A percentile compares a stretch with the other conserved stretches of the same genome.
Evolutionary conservation across 148 eudicot species (phyloP).

Genomic region (Chenopodium formosanum): DNA sequence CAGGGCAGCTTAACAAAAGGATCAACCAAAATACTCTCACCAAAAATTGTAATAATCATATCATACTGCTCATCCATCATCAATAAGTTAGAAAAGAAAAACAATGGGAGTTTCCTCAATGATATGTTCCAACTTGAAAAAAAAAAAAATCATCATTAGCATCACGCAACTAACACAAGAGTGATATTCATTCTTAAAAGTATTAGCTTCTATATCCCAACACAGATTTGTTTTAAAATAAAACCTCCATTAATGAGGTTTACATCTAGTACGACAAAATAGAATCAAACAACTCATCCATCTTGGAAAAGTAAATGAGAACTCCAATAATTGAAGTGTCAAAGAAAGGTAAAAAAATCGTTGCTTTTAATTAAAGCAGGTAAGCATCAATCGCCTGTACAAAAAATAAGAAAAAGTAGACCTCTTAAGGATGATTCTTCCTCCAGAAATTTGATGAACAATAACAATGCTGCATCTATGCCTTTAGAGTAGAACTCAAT

Average conservation of each 20-base stretch:
- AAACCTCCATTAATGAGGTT: not conserved
- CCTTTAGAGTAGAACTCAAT: conserved; percentile 74
- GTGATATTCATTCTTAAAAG: not conserved
- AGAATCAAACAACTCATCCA: too few species aligned
- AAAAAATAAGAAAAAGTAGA: conserved; percentile 16
- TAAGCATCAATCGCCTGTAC: conserved; percentile 2
- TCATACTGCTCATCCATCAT: not conserved
- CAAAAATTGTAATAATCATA: not conserved
- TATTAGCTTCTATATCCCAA: not conserved
- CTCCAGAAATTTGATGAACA: conserved; percentile 66
- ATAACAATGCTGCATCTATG: conserved; percentile 66
- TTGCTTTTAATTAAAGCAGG: not conserved
- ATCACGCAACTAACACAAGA: not conserved
- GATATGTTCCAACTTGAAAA: not conserved
- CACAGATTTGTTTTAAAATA: not conserved
- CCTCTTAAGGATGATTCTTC: conserved; percentile 89
- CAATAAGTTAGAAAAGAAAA: not conserved
- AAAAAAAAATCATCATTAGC: not conserved
- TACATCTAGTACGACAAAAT: not conserved
- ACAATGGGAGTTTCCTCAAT: not conserved
- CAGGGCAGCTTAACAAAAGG: not conserved
- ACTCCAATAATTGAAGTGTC: not conserved
- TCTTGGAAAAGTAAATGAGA: not conserved
- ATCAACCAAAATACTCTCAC: not conserved
- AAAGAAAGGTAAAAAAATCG: not conserved